These are phyloP conservation scores for Neofusicoccum sp. DNA, from an alignment of 2,329 filamentous ascomycete genomes.

Conservation along the genomic window DNA sequence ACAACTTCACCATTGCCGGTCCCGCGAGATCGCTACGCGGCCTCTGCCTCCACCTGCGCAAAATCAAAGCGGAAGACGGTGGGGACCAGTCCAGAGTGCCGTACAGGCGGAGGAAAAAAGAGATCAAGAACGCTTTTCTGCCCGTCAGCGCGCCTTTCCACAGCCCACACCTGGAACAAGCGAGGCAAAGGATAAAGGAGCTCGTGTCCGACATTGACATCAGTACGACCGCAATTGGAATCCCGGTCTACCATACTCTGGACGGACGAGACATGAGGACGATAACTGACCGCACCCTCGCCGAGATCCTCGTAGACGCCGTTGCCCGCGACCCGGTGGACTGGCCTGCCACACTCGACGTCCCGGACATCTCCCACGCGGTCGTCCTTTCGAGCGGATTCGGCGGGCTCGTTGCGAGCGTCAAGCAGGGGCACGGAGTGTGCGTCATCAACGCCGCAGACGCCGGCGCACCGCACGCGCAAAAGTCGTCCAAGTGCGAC, in stretches of 20 bases:
- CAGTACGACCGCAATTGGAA: too few species aligned
- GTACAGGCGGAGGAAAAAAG: too few species aligned
- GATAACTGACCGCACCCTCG: too few species aligned
- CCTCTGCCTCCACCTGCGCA: background rate
- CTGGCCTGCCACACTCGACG: background rate
- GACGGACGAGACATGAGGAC: too few species aligned
- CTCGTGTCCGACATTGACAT: background rate
- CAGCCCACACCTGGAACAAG: constrained; percentile 35
- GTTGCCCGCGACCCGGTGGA: background rate
- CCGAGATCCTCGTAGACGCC: too few species aligned
- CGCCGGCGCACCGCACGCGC: background rate
- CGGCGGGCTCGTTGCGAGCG: background rate
- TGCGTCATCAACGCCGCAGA: background rate
- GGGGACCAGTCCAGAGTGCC: constrained; percentile 32
- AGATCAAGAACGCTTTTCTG: too few species aligned
- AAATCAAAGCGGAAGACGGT: background rate
- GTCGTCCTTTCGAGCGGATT: background rate
- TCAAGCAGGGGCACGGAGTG: background rate
- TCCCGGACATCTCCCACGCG: background rate
- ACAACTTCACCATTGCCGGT: constrained; percentile 36
- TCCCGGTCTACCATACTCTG: too few species aligned
- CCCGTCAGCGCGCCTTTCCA: constrained; percentile 48
- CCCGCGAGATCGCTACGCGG: constrained; percentile 32
- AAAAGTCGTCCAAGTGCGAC: background rate
- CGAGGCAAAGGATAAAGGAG: background rate